Evolutionary conservation across 2,329 filamentous ascomycete genomes (phyloP).

Genomic region (Alternaria postmessia): DNA sequence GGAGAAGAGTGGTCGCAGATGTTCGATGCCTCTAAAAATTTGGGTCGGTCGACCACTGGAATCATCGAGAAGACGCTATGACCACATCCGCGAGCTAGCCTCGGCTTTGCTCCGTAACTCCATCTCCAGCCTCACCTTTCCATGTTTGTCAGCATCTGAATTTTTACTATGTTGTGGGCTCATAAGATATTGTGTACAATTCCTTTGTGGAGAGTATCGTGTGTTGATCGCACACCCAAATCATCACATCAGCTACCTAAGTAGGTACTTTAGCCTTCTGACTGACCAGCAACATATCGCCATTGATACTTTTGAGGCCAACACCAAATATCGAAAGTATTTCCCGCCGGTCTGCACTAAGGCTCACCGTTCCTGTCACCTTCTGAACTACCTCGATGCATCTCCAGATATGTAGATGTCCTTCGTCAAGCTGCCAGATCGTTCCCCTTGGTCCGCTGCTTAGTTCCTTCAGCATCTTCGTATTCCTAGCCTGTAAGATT

Average conservation of each 20-base stretch:
- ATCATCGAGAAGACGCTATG: conserved; percentile 23
- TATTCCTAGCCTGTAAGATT: not conserved
- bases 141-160: not conserved
- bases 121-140: conserved; percentile 4
- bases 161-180: not conserved
- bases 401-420: not conserved
- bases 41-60: conserved; percentile 16
- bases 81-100: conserved; percentile 15
- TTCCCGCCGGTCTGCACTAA: not conserved
- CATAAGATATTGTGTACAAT: rapidly evolving
- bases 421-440: conserved; percentile 11
- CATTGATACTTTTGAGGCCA: conserved; percentile 11
- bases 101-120: conserved; percentile 17
- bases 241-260: not conserved
- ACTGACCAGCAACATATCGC: conserved; percentile 21
- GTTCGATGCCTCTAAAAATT: conserved; percentile 17
- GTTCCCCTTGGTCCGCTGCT: conserved; percentile 7
- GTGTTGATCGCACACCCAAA: not conserved
- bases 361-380: not conserved
- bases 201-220: not conserved
- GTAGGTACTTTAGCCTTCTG: not conserved
- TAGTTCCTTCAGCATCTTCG: conserved; percentile 4
- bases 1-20: conserved; percentile 24
- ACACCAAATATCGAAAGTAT: conserved; percentile 5
- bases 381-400: conserved; percentile 12